Conservation (phyloP, 2,329 filamentous ascomycete genomes). For the Paecilomyces fulvus region DNA sequence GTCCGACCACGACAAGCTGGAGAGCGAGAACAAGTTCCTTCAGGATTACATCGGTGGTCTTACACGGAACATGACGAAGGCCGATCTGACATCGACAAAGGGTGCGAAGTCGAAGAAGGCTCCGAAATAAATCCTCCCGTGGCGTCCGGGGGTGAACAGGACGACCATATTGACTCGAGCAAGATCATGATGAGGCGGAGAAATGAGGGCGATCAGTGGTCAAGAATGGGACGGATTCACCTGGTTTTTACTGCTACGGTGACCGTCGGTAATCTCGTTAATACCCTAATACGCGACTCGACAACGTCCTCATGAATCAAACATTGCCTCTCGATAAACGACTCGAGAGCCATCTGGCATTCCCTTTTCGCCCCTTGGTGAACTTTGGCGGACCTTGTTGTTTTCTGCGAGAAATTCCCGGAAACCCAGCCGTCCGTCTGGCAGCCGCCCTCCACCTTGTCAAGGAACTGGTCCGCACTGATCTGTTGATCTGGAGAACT, state of each 20-base stretch:
- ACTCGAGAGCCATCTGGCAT: background rate
- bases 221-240: background rate
- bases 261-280: background rate
- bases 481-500: background rate
- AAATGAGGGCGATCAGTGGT: background rate
- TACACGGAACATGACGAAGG: constrained; percentile 61
- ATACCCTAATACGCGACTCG: background rate
- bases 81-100: constrained; percentile 47
- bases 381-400: background rate
- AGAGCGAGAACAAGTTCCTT: constrained; percentile 92
- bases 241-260: background rate
- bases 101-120: constrained; percentile 44
- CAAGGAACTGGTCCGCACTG: background rate
- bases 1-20: constrained; percentile 90
- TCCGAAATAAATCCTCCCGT: constrained; percentile 22
- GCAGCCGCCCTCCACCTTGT: background rate
- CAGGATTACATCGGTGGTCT: constrained; percentile 97
- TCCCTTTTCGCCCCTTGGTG: background rate
- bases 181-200: background rate
- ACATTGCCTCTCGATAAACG: background rate
- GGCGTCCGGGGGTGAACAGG: background rate
- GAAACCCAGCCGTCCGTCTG: background rate
- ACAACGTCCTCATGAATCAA: background rate
- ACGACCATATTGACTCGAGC: background rate
- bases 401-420: background rate